Percentiles rank a stretch among this genome's conserved stretches.
These are phyloP conservation scores for Orbilia javanica DNA, from an alignment of 2,329 filamentous ascomycete species.

Conservation along the genomic window DNA sequence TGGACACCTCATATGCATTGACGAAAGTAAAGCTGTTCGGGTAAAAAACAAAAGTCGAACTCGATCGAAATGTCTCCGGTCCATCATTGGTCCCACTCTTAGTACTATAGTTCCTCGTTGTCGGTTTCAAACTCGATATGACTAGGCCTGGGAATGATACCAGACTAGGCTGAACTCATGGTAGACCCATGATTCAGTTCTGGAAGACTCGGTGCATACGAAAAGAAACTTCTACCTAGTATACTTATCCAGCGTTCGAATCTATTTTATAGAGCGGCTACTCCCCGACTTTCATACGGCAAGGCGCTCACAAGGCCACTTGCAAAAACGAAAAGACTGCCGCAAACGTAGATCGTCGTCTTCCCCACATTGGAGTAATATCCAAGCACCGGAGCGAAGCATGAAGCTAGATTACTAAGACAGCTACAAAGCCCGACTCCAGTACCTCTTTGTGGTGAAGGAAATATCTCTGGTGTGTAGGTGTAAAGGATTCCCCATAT, in stretches of 20 bases:
- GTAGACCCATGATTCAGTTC: too few species aligned
- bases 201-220: not conserved
- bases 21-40: too few species aligned
- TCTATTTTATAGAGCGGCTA: slow-evolving; percentile 68
- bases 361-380: slow-evolving; percentile 56
- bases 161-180: too few species aligned
- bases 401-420: slow-evolving; percentile 76
- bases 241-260: not conserved
- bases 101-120: too few species aligned
- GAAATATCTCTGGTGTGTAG: slow-evolving; percentile 82
- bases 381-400: slow-evolving; percentile 76
- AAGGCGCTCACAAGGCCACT: slow-evolving; percentile 76
- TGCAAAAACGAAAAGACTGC: slow-evolving; percentile 78
- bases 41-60: too few species aligned
- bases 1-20: too few species aligned
- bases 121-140: too few species aligned
- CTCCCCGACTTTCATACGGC: slow-evolving; percentile 81
- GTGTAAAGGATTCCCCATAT: slow-evolving; percentile 83
- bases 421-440: slow-evolving; percentile 80
- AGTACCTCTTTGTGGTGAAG: slow-evolving; percentile 77
- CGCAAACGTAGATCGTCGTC: slow-evolving; percentile 76
- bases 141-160: too few species aligned
- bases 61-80: too few species aligned
- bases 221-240: not conserved
- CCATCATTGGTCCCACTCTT: too few species aligned